These are phyloP conservation scores for Yarrowia sp. DNA, from an alignment of 805 yeast genomes.

Conservation along the genomic window DNA sequence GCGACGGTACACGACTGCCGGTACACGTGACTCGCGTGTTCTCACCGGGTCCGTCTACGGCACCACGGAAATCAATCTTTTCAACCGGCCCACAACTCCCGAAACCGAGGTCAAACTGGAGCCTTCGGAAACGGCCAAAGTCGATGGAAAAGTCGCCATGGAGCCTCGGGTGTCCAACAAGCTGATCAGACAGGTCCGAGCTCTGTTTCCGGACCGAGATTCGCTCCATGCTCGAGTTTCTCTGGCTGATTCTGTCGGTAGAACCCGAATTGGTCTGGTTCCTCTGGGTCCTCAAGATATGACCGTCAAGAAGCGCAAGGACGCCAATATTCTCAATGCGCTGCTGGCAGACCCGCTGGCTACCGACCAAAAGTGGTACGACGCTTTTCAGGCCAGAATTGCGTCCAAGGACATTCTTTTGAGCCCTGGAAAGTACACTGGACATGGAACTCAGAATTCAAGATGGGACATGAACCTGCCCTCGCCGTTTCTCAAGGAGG, in stretches of 20 bases:
- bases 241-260: constrained; percentile 30
- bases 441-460: constrained; percentile 38
- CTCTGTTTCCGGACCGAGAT: constrained; percentile 33
- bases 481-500: constrained; percentile 33
- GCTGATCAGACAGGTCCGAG: neutral
- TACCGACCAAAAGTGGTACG: constrained; percentile 37
- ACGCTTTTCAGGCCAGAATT: constrained; percentile 34
- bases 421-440: constrained; percentile 33
- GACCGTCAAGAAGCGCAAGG: constrained; percentile 30
- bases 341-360: constrained; percentile 40
- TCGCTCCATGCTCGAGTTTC: constrained; percentile 37
- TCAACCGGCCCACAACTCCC: constrained; percentile 1
- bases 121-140: constrained; percentile 5
- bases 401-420: constrained; percentile 39
- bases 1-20: constrained; percentile 30
- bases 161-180: constrained; percentile 9
- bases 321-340: constrained; percentile 35
- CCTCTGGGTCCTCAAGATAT: constrained; percentile 34
- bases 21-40: constrained; percentile 14
- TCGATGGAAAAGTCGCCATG: constrained; percentile 9
- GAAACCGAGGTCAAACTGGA: neutral
- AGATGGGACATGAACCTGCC: constrained; percentile 37
- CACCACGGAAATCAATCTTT: constrained; percentile 4
- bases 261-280: constrained; percentile 36
- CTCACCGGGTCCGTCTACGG: constrained; percentile 11